Base-by-base conservation (phyloP, 768 basidiomycete genomes). In the Holtermannia corniformis region DNA sequence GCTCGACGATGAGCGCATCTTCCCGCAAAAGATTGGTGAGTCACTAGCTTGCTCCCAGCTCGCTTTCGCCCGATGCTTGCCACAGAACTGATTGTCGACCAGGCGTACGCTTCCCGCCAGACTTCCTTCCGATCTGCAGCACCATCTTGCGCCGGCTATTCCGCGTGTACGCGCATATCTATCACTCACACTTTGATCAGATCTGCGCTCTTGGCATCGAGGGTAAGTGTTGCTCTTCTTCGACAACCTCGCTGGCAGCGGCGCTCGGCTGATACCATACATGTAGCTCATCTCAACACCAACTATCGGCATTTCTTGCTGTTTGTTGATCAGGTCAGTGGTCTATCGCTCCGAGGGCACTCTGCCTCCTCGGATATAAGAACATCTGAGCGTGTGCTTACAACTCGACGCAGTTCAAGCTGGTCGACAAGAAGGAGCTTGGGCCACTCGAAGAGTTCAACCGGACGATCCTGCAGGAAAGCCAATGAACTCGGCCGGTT, bases 101-200 rank as follows among this genome's bases (percentile, higher is more conserved):
- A 95, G 91, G 91, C 50, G 82, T 90, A 3, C 82, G 88, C 1
- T 97, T 97, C 72, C 87, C 91, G 1, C 81, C 80, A 67, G 88
- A 82, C 67, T 97, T 95, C 74, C 81, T 83, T 24, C 85, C 87
- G 16, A 92, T 87, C 0, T 85, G 95, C 56, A 84, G 89, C 67
- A 89, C 87, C 10, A 90, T 99, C 54, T 81, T 89, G 52, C 81
- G 95, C 43, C 81, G 95, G 23, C 73, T 99, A 51, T 99, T 99
- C 79, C 81, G 95, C 16, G 87, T 99, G 41, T 99, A 99, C 70
- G 95, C 91, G 19, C 95, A 99, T 71, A 83, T 97, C 67, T 99
- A 99, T 77, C 93, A 91, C 77, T 93, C 90, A 61, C 95, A 99
- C 73, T 97, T 99, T 72, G 95, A 97, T 64, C 93, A 97, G 64